Evolutionary conservation across 345 rosid species (phyloP), one percentile per base, ranked within the genome.

Genomic region (Psidium guajava): DNA sequence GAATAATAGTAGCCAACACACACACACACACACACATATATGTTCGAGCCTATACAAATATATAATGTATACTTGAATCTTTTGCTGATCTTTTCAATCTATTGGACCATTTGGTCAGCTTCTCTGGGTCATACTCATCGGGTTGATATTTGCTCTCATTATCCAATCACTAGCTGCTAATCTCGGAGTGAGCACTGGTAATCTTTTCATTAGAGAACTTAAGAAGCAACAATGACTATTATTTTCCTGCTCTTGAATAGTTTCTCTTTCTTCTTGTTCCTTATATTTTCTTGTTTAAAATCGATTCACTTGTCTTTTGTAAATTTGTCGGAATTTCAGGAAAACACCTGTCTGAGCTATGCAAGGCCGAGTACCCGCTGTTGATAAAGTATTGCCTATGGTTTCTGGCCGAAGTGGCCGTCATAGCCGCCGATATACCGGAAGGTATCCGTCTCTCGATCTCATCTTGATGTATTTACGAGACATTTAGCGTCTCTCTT

Each of bases 141-240:
- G 98, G 47, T 18, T 93, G 84, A 57, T 93, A 24, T 95, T 95
- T 56, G 96, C 94, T 25, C 95, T 95, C 83, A 89, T 93, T 25
- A 93, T 95, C 44, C 98, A 94, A 64, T 93, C 95, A 7, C 92
- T 94, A 0, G 94, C 96, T 32, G 98, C 96, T 12, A 94, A 94
- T 87, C 93, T 95, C 32, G 96, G 95, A 47, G 98, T 93, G 5
- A 89, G 89, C 91, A 93, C 95, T 0, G 94, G 95, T 69, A 69
- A 36, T 32, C 42, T 8, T 64, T 64, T 16, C 11, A 21, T 16
- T 32, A 64, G 12, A 32, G 77, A 69, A 69, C 18, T 64, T 32
- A 64, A 28, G 44, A 12, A 16, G 44, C 44, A 64, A 64, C 10
- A 7, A 64, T 32, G 75, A 64, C 24, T 6, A 14, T 20, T 32